Evolutionary conservation across 495 filamentous ascomycete species (phyloP).

Genomic region (Hyaloscypha bicolor): DNA sequence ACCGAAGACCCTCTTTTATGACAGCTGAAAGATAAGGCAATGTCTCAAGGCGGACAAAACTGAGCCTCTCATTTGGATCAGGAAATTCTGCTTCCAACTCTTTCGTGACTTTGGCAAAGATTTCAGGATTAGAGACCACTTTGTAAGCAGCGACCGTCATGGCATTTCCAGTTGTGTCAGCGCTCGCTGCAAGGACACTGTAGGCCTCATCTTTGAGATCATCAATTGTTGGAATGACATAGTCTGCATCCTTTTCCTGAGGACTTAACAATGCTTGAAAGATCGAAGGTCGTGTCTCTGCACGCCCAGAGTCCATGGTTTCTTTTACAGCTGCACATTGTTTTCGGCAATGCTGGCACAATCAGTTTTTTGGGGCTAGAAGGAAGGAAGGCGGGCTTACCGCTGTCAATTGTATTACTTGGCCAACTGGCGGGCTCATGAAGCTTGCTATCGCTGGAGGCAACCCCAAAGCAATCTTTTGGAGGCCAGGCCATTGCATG

Average conservation of each 20-base stretch:
- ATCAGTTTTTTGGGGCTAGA: not conserved
- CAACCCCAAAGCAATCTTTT: constrained; percentile 7
- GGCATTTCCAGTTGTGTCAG: constrained; percentile 45
- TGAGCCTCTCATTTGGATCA: constrained; percentile 24
- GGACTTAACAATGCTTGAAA: constrained; percentile 35
- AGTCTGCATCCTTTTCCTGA: not conserved
- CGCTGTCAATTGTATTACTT: constrained; percentile 21
- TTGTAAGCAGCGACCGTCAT: constrained; percentile 41
- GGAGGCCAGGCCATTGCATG: constrained; percentile 19
- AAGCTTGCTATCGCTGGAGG: constrained; percentile 4
- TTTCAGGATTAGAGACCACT: constrained; percentile 34
- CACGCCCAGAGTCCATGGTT: constrained; percentile 15
- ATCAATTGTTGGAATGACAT: constrained; percentile 24
- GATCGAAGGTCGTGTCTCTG: constrained; percentile 29
- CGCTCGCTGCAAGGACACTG: constrained; percentile 37
- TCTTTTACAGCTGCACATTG: constrained; percentile 27
- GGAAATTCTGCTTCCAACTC: constrained; percentile 42
- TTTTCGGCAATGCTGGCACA: constrained; percentile 5
- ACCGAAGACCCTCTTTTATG: constrained; percentile 24
- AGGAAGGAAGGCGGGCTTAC: constrained; percentile 15
- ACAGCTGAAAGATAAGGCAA: constrained; percentile 31
- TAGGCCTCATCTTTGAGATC: constrained; percentile 40
- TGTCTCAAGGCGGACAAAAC: constrained; percentile 31
- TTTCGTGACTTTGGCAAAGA: constrained; percentile 31
- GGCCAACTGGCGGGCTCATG: constrained; percentile 7